These are phyloP conservation scores for Gossypium arboreum DNA, from an alignment of 345 rosid genomes.

Conservation along the genomic window DNA sequence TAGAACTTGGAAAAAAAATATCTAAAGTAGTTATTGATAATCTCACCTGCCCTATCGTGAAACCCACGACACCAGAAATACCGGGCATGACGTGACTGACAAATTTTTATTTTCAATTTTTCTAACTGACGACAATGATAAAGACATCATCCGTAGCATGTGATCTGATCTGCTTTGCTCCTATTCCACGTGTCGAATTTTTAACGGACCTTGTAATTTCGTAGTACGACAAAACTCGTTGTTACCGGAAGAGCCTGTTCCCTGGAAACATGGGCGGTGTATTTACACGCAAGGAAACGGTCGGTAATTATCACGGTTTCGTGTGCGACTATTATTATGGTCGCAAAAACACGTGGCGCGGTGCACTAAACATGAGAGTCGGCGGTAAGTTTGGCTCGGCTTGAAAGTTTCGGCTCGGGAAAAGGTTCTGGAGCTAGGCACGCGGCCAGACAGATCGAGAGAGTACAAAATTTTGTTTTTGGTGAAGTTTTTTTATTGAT, in stretches of 20 bases:
- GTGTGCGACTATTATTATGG: not conserved
- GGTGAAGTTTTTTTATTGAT: too few species aligned
- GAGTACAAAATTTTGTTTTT: too few species aligned
- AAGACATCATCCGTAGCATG: not conserved
- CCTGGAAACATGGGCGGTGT: too few species aligned
- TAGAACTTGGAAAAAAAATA: not conserved
- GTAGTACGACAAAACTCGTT: not conserved
- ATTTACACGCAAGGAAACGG: too few species aligned
- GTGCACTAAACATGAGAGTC: constrained; percentile 4
- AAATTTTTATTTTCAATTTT: not conserved
- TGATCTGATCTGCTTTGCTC: not conserved
- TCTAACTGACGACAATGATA: not conserved
- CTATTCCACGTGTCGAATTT: constrained; percentile 2
- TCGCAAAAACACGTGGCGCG: constrained; percentile 21
- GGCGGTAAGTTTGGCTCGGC: not conserved
- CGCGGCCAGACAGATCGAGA: not conserved
- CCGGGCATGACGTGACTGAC: not conserved
- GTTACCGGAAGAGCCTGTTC: constrained; percentile 1
- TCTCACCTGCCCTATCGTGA: not conserved
- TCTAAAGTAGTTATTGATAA: constrained; percentile 2
- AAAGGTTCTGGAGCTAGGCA: not conserved
- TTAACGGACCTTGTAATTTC: not conserved
- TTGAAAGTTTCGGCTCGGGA: not conserved
- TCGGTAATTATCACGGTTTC: not conserved
- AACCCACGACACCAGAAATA: not conserved